These are phyloP conservation scores for Stemphylium vesicarium DNA, from an alignment of 2,329 filamentous ascomycete species.

Conservation along the genomic window DNA sequence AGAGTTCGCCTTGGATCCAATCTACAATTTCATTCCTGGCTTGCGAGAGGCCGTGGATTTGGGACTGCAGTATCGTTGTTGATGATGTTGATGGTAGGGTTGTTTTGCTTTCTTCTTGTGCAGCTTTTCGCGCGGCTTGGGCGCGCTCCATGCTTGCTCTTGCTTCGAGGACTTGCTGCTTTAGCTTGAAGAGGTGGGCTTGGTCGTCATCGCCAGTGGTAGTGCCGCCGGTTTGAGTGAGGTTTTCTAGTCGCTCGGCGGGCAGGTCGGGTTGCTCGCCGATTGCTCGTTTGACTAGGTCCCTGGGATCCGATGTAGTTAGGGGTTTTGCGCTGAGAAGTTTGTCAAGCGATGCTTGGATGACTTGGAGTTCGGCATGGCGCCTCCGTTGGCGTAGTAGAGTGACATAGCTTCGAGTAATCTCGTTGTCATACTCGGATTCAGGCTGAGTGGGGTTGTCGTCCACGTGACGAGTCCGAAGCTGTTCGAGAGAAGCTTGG, in stretches of 20 bases:
- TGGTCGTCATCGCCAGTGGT: constrained; percentile 23
- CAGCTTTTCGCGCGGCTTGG: constrained; percentile 15
- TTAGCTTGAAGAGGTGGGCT: constrained; percentile 43
- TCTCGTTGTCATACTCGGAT: constrained; percentile 38
- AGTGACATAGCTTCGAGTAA: constrained; percentile 48
- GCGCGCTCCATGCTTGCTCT: constrained; percentile 42
- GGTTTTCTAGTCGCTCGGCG: constrained; percentile 37
- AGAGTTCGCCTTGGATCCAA: constrained; percentile 59
- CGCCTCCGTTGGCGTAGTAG: constrained; percentile 55
- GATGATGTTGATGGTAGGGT: constrained; percentile 6
- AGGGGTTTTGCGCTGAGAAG: constrained; percentile 45
- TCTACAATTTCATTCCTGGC: constrained; percentile 58
- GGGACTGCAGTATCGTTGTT: constrained; percentile 27
- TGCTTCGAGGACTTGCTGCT: constrained; percentile 48
- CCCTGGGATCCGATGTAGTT: constrained; percentile 32
- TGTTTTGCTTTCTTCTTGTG: constrained; percentile 17
- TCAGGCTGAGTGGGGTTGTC: constrained; percentile 39
- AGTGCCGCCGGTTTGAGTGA: constrained; percentile 13
- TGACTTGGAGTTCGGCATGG: constrained; percentile 55
- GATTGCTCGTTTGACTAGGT: constrained; percentile 35
- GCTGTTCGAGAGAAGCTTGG: constrained; percentile 40
- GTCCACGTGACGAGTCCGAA: constrained; percentile 32
- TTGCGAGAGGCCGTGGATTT: constrained; percentile 50
- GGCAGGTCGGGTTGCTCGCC: constrained; percentile 48
- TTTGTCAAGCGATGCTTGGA: constrained; percentile 54